Base-by-base conservation (phyloP, 2,329 filamentous ascomycete species). In the Monilinia laxa region DNA sequence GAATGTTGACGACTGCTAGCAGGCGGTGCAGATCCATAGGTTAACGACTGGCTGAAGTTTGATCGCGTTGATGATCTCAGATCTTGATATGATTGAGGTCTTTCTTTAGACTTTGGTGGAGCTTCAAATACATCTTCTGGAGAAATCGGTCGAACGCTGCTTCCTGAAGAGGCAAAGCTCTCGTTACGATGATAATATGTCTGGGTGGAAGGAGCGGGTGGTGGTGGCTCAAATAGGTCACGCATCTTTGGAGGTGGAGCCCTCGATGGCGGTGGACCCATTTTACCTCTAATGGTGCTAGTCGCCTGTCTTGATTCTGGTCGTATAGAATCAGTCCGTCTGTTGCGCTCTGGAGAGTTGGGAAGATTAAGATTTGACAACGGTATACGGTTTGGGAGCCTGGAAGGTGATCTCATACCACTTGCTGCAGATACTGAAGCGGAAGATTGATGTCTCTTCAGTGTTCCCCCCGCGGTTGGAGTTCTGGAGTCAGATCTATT, bases 191-290 rank as follows among this genome's bases (percentile, higher is more conserved):
- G 85, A 0, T 83, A 82, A 0, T 83, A 81, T 68, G 83, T 82
- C 23, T 87, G 78, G 62, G 85, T 82, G 2, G 82, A 81, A 11
- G 81, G 78, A 10, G 81, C 79, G 57, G 62, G 82, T 53, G 63
- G 63, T 56, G 85, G 84, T 56, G 85, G 84, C 11, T 82, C 78
- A 70, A 87, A 87, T 40, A 97, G 83, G 53, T 96, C 92, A 71
- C 94, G 88, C 93, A 98, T 97, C 77, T 93, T 95, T 59, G 94
- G 94, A 16, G 93, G 93, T 47, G 92, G 92, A 1, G 89, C 89
- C 69, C 87, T 83, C 74, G 83, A 78, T 55, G 81, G 77, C 60
- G 85, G 84, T 62, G 85, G 84, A 35, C 83, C 85, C 77, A 80
- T 79, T 68, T 78, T 79, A 49, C 72, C 72, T 28, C 77, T 75